These are phyloP conservation scores for Pouteria glomerata DNA, from an alignment of 148 eudicot genomes.

Conservation along the genomic window DNA sequence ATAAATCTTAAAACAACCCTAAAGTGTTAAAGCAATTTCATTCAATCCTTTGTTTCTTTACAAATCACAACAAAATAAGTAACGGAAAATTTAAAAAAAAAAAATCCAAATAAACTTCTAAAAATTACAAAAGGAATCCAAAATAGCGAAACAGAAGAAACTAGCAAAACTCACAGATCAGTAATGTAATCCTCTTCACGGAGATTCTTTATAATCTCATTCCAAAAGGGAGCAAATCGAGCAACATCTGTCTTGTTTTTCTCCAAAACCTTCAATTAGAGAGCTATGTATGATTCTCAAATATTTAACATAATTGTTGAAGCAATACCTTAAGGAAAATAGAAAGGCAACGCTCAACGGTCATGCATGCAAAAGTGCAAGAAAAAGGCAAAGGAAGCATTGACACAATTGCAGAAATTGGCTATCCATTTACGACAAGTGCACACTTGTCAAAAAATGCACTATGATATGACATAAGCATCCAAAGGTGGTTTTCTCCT, in stretches of 20 bases:
- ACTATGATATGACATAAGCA: neutral
- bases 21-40: no score
- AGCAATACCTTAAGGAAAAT: neutral
- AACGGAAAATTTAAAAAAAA: constrained; percentile 1
- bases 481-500: neutral
- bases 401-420: neutral
- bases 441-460: neutral
- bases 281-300: neutral
- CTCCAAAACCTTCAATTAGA: constrained; percentile 49
- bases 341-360: neutral
- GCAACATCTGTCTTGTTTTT: constrained; percentile 73
- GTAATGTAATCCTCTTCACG: constrained; percentile 91
- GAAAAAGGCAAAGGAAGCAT: neutral
- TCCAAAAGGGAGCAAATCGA: constrained; percentile 94
- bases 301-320: neutral
- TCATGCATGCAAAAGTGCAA: neutral
- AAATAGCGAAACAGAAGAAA: constrained; percentile 11
- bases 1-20: no score
- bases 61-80: neutral
- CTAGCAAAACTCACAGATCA: constrained; percentile 42
- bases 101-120: neutral
- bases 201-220: constrained; percentile 79
- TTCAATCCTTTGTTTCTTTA: no score
- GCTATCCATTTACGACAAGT: neutral
- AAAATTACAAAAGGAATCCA: neutral